phyloP scores from a whole-genome alignment of 257 asterid genomes.

The Phtheirospermum japonicum region DNA sequence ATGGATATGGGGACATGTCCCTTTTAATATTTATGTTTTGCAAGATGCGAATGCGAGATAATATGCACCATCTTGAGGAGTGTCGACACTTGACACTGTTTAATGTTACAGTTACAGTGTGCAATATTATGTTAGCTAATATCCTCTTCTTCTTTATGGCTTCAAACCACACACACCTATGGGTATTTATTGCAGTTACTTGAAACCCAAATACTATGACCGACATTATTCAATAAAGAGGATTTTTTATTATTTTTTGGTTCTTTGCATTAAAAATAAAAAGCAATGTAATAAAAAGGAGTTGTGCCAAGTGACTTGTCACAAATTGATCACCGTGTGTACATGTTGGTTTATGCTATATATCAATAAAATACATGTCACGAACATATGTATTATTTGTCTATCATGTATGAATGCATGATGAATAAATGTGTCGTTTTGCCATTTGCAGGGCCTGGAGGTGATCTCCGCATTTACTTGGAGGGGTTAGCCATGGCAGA shows the following conservation, averaged over 20 bases:
- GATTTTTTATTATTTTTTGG: background rate
- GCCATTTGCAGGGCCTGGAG: constrained; percentile 61
- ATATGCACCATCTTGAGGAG: no score
- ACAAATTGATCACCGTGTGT: no score
- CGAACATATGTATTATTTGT: background rate
- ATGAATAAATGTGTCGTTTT: constrained; percentile 19
- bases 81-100: background rate
- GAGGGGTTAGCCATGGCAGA: constrained; percentile 69
- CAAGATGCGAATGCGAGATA: background rate
- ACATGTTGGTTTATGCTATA: no score
- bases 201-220: background rate
- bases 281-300: no score
- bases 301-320: no score
- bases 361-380: no score
- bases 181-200: background rate
- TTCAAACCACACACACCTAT: background rate
- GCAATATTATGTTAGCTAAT: background rate
- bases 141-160: background rate
- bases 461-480: constrained; percentile 69
- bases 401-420: background rate
- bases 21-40: background rate
- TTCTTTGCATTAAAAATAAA: background rate
- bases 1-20: background rate
- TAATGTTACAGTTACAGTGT: background rate
- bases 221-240: background rate